A percentile compares a stretch with the other conserved stretches of the same genome.
Evolutionary conservation across 1,139 yeast species (phyloP).

Genomic region (Candida tetrigidarum): DNA sequence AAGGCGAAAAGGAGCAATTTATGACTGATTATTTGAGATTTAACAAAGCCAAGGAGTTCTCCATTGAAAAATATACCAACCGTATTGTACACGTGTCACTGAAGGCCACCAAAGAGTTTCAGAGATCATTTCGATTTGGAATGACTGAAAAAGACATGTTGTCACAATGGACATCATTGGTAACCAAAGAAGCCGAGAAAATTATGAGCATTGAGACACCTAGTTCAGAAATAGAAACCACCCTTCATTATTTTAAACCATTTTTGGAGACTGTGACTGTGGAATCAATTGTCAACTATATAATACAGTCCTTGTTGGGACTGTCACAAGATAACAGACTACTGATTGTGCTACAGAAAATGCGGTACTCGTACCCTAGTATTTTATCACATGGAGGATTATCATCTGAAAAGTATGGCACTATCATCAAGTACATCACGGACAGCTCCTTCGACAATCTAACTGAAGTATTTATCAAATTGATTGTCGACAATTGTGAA

Average conservation of each 20-base stretch:
- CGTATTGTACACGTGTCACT: slow-evolving; percentile 13
- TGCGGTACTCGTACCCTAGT: slow-evolving; percentile 10
- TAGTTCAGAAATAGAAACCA: slow-evolving; percentile 9
- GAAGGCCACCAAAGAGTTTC: slow-evolving; percentile 1
- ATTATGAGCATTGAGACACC: slow-evolving; percentile 18
- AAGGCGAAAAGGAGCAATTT: slow-evolving; percentile 19
- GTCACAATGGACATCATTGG: slow-evolving; percentile 10
- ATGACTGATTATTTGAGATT: slow-evolving; percentile 28
- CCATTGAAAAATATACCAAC: slow-evolving; percentile 24
- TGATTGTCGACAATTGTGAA: slow-evolving; percentile 26
- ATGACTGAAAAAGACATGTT: neutral
- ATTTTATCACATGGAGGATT: neutral
- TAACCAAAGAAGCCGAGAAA: slow-evolving; percentile 14
- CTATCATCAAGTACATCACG: slow-evolving; percentile 7
- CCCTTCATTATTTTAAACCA: slow-evolving; percentile 11
- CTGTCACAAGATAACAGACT: slow-evolving; percentile 1
- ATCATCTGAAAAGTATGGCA: neutral
- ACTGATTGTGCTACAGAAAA: slow-evolving; percentile 1
- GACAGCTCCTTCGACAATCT: slow-evolving; percentile 13
- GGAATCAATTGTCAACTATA: slow-evolving; percentile 8
- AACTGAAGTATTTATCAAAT: slow-evolving; percentile 21
- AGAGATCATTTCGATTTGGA: slow-evolving; percentile 4
- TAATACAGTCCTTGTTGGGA: slow-evolving; percentile 12
- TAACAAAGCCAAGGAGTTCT: slow-evolving; percentile 29
- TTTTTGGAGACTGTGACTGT: slow-evolving; percentile 12